phyloP scores from a whole-genome alignment of 805 yeast genomes.

The Wickerhamomyces hampshirensis region DNA sequence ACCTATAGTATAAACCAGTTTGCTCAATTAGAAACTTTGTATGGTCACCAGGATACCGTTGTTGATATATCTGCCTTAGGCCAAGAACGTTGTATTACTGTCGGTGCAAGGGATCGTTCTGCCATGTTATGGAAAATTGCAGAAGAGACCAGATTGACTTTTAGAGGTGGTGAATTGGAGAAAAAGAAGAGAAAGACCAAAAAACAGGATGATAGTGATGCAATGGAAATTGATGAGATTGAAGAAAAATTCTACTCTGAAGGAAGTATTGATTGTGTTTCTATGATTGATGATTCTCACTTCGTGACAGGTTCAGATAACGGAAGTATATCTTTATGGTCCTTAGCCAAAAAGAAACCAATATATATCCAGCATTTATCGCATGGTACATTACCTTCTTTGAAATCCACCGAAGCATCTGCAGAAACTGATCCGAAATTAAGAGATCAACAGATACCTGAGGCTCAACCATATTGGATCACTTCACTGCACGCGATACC shows the following conservation, averaged over 20 bases:
- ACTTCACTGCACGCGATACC: slow-evolving; percentile 81
- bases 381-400: slow-evolving; percentile 63
- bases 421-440: slow-evolving; percentile 38
- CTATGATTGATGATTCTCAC: slow-evolving; percentile 88
- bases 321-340: slow-evolving; percentile 89
- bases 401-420: slow-evolving; percentile 49
- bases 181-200: slow-evolving; percentile 31
- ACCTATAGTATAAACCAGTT: slow-evolving; percentile 81
- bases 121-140: slow-evolving; percentile 96
- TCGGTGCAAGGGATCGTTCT: slow-evolving; percentile 91
- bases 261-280: slow-evolving; percentile 86
- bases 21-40: slow-evolving; percentile 84
- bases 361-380: slow-evolving; percentile 60
- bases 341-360: slow-evolving; percentile 86
- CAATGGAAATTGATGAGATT: slow-evolving; percentile 26
- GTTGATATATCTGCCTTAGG: slow-evolving; percentile 75
- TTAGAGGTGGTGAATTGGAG: slow-evolving; percentile 77
- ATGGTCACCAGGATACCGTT: slow-evolving; percentile 93
- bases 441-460: slow-evolving; percentile 53
- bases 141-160: slow-evolving; percentile 90
- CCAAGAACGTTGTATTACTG: slow-evolving; percentile 91
- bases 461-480: slow-evolving; percentile 77
- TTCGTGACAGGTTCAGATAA: slow-evolving; percentile 95
- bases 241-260: slow-evolving; percentile 51
- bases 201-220: slow-evolving; percentile 27